A percentile compares a stretch with the other conserved stretches of the same genome.
Evolutionary conservation across 306 rosid genomes (phyloP).

Genomic region (Geum urbanum): DNA sequence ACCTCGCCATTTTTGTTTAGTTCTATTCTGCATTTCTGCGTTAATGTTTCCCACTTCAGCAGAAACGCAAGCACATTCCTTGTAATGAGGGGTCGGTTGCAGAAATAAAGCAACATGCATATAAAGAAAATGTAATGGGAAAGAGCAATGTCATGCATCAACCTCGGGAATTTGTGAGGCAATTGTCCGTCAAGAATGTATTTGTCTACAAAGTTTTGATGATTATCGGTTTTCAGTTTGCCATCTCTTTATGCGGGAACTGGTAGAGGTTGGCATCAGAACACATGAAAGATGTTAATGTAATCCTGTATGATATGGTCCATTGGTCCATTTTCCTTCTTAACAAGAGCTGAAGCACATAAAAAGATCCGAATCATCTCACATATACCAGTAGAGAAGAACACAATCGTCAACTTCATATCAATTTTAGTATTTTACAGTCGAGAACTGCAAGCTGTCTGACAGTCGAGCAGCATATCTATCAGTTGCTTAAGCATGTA

Average conservation of each 20-base stretch:
- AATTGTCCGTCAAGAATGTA: too few relatives aligned
- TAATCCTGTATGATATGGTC: not conserved
- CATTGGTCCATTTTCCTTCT: not conserved
- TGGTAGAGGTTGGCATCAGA: too few relatives aligned
- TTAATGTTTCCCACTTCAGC: constrained; percentile 1
- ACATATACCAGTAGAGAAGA: not conserved
- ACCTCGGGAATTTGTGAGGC: too few relatives aligned
- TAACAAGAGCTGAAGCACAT: not conserved
- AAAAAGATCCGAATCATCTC: not conserved
- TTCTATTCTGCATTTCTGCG: too few relatives aligned
- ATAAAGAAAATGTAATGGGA: not conserved
- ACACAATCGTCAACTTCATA: not conserved
- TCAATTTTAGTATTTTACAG: not conserved
- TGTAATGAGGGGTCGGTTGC: not conserved
- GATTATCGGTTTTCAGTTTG: too few relatives aligned
- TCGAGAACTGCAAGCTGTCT: not conserved
- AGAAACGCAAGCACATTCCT: constrained; percentile 1
- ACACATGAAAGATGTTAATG: too few relatives aligned
- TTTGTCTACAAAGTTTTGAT: too few relatives aligned
- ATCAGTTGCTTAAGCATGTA: not conserved
- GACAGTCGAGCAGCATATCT: not conserved
- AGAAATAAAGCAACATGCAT: too few relatives aligned
- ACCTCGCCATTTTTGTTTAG: not conserved
- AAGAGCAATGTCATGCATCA: not conserved
- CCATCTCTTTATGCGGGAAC: too few relatives aligned